Base-by-base conservation (phyloP, 257 asterid species). In the Nicotiana attenuata region DNA sequence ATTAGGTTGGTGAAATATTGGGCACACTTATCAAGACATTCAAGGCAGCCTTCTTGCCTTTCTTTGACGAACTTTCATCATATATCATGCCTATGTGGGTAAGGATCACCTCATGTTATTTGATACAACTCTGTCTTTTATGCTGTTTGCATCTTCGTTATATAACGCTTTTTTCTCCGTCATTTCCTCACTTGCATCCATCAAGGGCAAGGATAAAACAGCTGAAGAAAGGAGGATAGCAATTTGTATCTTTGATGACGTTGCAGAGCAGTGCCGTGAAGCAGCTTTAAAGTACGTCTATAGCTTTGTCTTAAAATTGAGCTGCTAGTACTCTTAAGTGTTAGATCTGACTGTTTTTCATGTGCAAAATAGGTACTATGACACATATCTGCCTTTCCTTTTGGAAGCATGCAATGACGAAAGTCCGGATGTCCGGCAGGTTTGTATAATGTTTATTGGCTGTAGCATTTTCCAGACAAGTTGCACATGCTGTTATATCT, bases 51-150 rank as follows among this genome's bases (percentile, higher is more conserved):
- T 94, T 96, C 96, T 91, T 96, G 87, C 98, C 98, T 60, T 94
- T 96, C 95, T 94, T 94, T 82, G 99, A 96, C 76, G 93, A 96
- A 85, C 85, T 96, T 59, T 90, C 96, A 75, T 89, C 98, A n/a
- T 96, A 92, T 80, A 81, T 96, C 87, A 92, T 94, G 97, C 99
- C 99, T 33, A 96, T 96, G 99, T 96, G 98, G 99, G 99, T 96
- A 85, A 89, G 99, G 90, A 73, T 24, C 63, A 73, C 41, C 63
- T 73, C 63, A 15, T 50, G 5, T 73, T 47, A 24, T 50, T 73
- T 50, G 63, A 73, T 24, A 73, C 61, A 50, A 50, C 63, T 73
- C 22, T 50, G 16, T 24, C 79, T 73, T 73, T 35, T 73, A 24
- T 50, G 38, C 61, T 73, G 79, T 73, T 73, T 47, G 61, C 41